Conservation (phyloP, 768 basidiomycete genomes). For the Lactarius deliciosus region DNA sequence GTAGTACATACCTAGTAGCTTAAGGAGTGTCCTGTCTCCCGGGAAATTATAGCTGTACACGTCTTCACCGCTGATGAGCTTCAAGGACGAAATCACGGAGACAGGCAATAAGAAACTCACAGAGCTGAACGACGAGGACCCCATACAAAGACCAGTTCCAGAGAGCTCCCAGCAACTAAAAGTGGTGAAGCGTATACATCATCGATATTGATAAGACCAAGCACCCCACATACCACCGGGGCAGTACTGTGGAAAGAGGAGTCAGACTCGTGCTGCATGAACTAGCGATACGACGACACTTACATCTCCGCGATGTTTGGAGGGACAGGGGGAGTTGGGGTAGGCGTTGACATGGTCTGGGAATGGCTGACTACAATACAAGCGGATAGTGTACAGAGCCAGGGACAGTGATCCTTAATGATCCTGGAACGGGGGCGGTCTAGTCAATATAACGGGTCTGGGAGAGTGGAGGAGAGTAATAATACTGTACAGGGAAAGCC, state of each 20-base stretch:
- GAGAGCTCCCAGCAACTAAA: constrained; percentile 16
- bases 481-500: no score
- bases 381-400: no score
- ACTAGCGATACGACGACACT: no score
- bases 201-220: no score
- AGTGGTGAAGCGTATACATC: background rate
- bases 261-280: background rate
- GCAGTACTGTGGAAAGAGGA: background rate
- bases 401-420: no score
- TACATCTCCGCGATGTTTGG: constrained; percentile 9
- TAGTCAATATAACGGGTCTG: no score
- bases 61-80: constrained; percentile 5
- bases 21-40: background rate
- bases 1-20: constrained; percentile 10
- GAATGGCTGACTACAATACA: no score
- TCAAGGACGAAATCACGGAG: no score
- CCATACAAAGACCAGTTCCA: constrained; percentile 36
- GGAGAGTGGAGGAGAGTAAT: no score
- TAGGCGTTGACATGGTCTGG: background rate
- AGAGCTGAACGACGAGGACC: constrained; percentile 35
- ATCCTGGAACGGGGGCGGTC: no score
- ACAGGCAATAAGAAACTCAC: constrained; percentile 28
- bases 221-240: background rate
- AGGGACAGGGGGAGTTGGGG: background rate
- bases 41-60: constrained; percentile 23